Conservation (phyloP, 805 yeast genomes). For the Teunomyces gatunensis region DNA sequence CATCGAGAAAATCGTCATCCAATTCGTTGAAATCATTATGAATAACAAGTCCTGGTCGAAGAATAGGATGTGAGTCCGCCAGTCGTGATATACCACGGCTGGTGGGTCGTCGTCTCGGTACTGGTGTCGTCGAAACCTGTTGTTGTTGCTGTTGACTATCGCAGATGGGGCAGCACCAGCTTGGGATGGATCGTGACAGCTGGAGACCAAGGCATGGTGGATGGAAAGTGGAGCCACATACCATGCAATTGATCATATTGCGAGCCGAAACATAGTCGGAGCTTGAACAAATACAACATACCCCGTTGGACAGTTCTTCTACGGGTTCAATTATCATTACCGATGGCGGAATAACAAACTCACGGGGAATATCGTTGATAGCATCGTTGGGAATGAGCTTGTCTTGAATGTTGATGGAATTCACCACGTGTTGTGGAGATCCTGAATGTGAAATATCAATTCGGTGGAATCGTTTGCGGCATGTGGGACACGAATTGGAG, state of each 20-base stretch:
- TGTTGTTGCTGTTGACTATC: conserved; percentile 36
- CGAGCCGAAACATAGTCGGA: conserved; percentile 26
- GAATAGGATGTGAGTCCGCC: neutral
- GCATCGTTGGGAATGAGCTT: conserved; percentile 33
- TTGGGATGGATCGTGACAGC: conserved; percentile 7
- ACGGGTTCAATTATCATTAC: neutral
- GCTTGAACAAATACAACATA: conserved; percentile 35
- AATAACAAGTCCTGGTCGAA: conserved; percentile 18
- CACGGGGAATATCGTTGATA: conserved; percentile 36
- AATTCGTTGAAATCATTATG: conserved; percentile 29
- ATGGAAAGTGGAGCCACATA: conserved; percentile 42
- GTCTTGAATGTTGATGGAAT: conserved; percentile 24
- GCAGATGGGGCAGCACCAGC: conserved; percentile 54
- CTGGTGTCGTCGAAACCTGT: too few species aligned
- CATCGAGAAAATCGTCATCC: conserved; percentile 25
- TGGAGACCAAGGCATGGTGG: conserved; percentile 35
- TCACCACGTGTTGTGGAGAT: neutral
- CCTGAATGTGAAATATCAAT: conserved; percentile 28
- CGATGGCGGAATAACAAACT: conserved; percentile 26
- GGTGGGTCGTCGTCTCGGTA: neutral
- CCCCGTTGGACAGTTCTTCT: conserved; percentile 15
- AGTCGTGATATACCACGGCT: neutral
- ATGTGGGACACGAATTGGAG: conserved; percentile 61
- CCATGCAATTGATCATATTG: conserved; percentile 24
- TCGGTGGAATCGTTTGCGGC: conserved; percentile 46